These are phyloP conservation scores for Leccinum sublutescens DNA, from an alignment of 768 basidiomycete genomes.

Conservation along the genomic window DNA sequence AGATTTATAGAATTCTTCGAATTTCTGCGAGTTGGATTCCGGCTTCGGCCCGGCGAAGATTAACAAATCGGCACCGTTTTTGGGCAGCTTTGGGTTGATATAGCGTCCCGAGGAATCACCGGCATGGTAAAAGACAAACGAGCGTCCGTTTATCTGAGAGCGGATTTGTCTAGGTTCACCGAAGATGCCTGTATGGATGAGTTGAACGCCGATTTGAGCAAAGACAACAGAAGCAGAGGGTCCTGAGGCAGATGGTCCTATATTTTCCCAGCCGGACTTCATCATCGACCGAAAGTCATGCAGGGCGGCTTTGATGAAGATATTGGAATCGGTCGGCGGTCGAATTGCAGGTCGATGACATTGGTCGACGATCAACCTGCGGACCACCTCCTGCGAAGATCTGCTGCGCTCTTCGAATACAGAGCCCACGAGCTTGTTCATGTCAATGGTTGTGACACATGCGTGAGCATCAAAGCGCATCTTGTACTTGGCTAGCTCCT, in stretches of 20 bases:
- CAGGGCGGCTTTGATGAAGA: conserved; percentile 27
- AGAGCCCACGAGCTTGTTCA: conserved; percentile 10
- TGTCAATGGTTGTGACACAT: conserved; percentile 39
- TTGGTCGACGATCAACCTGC: conserved; percentile 20
- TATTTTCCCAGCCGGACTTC: conserved; percentile 25
- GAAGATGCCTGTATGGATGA: conserved; percentile 16
- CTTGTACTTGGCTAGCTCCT: conserved; percentile 28
- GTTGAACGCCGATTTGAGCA: conserved; percentile 12
- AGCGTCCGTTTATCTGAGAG: conserved; percentile 23
- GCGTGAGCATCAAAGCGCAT: conserved; percentile 42
- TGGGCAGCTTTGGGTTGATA: conserved; percentile 16
- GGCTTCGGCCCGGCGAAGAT: conserved; percentile 20
- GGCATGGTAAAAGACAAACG: conserved; percentile 23
- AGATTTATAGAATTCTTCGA: conserved; percentile 14
- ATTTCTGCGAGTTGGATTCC: conserved; percentile 6
- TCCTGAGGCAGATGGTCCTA: conserved; percentile 9
- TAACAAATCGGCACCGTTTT: conserved; percentile 26
- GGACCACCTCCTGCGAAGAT: conserved; percentile 23
- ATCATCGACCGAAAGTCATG: conserved; percentile 28
- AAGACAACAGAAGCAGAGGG: conserved; percentile 19
- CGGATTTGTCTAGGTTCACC: conserved; percentile 17
- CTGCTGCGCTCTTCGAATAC: conserved; percentile 19
- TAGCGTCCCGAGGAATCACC: conserved; percentile 16
- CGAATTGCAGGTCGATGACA: conserved; percentile 18
- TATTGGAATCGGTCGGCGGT: conserved; percentile 17